phyloP scores from a whole-genome alignment of 2,329 filamentous ascomycete genomes.

The Diaporthe batatas region DNA sequence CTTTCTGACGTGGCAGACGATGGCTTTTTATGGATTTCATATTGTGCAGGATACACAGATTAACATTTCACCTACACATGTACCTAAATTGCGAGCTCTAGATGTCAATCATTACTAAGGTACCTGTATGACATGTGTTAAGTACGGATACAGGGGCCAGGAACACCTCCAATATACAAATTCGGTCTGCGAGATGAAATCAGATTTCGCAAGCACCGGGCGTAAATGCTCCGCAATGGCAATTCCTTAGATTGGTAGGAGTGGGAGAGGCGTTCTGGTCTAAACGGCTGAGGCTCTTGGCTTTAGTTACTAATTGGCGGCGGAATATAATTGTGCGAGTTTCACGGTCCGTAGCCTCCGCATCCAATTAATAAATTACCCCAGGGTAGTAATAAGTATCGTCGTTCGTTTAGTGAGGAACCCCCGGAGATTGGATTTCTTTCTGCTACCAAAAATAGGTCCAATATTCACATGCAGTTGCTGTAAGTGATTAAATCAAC shows the following conservation, averaged over 20 bases:
- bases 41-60: no score
- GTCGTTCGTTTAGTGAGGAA: slow-evolving; percentile 9
- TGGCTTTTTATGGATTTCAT: background rate
- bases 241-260: background rate
- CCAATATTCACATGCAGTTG: background rate
- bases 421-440: slow-evolving; percentile 33
- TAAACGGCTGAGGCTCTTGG: slow-evolving; percentile 23
- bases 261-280: slow-evolving; percentile 12
- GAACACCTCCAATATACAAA: background rate
- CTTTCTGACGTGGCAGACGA: background rate
- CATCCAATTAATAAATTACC: slow-evolving; percentile 14
- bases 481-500: background rate
- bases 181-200: slow-evolving; percentile 12
- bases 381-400: no score
- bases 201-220: slow-evolving; percentile 6
- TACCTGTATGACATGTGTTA: no score
- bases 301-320: slow-evolving; percentile 17
- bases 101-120: background rate
- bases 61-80: no score
- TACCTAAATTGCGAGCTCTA: background rate
- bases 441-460: slow-evolving; percentile 33
- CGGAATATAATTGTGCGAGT: slow-evolving; percentile 18
- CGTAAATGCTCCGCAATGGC: slow-evolving; percentile 13
- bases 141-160: background rate
- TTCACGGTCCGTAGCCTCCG: slow-evolving; percentile 24